Conservation (phyloP, 495 filamentous ascomycete genomes). For the Aspergillus homomorphus region DNA sequence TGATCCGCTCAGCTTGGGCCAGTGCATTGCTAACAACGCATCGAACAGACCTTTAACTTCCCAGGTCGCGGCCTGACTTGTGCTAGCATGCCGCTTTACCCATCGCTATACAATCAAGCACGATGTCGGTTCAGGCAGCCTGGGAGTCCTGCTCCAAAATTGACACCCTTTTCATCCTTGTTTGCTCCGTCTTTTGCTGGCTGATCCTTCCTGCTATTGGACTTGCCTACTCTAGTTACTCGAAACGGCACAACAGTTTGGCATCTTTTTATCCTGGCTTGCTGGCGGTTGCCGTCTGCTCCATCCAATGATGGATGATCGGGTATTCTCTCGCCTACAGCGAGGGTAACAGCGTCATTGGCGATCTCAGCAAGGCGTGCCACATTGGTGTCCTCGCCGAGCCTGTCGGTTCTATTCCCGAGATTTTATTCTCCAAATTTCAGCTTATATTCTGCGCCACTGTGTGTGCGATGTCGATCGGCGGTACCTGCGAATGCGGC, state of each 20-base stretch:
- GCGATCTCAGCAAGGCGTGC: slow-evolving; percentile 37
- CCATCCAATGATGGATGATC: slow-evolving; percentile 47
- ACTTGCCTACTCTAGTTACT: slow-evolving; percentile 48
- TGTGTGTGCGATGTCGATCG: slow-evolving; percentile 43
- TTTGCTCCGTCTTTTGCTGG: slow-evolving; percentile 44
- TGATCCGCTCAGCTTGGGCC: background rate
- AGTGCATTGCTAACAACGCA: background rate
- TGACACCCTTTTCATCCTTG: slow-evolving; percentile 43
- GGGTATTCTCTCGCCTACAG: slow-evolving; percentile 44
- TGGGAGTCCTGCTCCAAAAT: slow-evolving; percentile 34
- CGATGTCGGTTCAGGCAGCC: slow-evolving; percentile 23
- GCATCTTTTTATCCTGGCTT: slow-evolving; percentile 47
- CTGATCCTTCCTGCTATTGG: slow-evolving; percentile 43
- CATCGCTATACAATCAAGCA: background rate
- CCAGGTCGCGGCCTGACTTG: background rate
- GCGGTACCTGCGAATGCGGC: slow-evolving; percentile 49
- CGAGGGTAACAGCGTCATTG: slow-evolving; percentile 36
- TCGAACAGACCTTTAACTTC: background rate
- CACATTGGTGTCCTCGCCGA: slow-evolving; percentile 38
- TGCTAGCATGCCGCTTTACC: background rate
- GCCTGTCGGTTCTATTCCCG: slow-evolving; percentile 44
- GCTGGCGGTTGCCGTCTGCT: slow-evolving; percentile 39
- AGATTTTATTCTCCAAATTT: slow-evolving; percentile 51
- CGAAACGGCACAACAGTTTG: slow-evolving; percentile 42
- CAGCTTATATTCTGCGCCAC: slow-evolving; percentile 52